phyloP scores from a whole-genome alignment of 192 early-diverging fungal genomes.

The Funneliformis mosseae region DNA sequence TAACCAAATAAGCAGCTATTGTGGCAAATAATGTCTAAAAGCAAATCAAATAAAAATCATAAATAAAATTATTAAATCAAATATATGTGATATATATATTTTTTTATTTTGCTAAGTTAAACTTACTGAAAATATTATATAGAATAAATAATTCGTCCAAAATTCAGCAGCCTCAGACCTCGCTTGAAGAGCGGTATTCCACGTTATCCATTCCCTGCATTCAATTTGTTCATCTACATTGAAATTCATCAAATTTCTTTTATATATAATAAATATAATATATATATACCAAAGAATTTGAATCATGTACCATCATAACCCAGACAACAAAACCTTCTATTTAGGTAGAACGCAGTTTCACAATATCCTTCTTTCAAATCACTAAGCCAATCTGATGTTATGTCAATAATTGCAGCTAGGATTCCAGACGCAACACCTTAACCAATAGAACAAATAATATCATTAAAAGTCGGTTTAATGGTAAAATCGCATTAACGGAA shows the following conservation, averaged over 20 bases:
- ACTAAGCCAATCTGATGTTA: constrained; percentile 80
- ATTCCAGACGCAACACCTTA: constrained; percentile 56
- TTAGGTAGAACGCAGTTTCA: constrained; percentile 71
- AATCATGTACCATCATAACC: constrained; percentile 52
- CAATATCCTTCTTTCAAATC: constrained; percentile 87
- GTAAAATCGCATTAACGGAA: constrained; percentile 1
- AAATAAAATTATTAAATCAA: background rate
- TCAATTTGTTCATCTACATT: constrained; percentile 32
- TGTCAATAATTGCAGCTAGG: constrained; percentile 69
- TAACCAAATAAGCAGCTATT: constrained; percentile 51
- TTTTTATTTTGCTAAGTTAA: background rate
- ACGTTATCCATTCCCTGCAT: constrained; percentile 46
- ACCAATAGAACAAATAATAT: constrained; percentile 44
- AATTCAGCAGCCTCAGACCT: constrained; percentile 32
- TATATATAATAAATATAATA: background rate
- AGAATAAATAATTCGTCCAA: constrained; percentile 47
- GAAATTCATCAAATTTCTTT: background rate
- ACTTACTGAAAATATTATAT: constrained; percentile 48
- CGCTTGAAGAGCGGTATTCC: constrained; percentile 38
- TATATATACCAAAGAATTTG: background rate
- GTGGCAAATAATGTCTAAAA: constrained; percentile 42
- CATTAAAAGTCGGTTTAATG: constrained; percentile 39
- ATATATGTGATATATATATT: too few species aligned
- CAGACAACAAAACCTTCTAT: constrained; percentile 80
- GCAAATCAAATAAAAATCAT: background rate